Percentiles rank a stretch among this genome's conserved stretches.
phyloP scores from a whole-genome alignment of 306 rosid genomes.

The Ceratonia siliqua region DNA sequence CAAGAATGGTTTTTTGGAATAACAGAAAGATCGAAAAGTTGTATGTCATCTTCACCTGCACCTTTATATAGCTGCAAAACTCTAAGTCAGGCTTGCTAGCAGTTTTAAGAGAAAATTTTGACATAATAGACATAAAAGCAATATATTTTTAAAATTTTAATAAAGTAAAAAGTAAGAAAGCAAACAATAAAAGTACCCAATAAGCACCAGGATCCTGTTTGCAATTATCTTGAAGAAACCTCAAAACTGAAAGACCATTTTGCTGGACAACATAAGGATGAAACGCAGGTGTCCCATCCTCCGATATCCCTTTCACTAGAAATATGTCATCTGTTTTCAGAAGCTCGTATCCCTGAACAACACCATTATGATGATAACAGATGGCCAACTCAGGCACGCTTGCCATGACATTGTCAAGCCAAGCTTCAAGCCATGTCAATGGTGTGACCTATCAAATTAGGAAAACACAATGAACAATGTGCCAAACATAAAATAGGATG shows the following conservation, averaged over 20 bases:
- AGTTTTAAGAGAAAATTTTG: slow-evolving; percentile 2
- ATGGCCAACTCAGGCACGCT: slow-evolving; percentile 98
- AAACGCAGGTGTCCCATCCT: slow-evolving; percentile 93
- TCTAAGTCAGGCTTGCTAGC: slow-evolving; percentile 28
- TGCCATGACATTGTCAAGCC: slow-evolving; percentile 99
- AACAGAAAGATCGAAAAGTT: slow-evolving; percentile 90
- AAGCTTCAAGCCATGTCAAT: slow-evolving; percentile 97
- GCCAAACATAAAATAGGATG: slow-evolving; percentile 8
- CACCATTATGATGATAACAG: slow-evolving; percentile 92
- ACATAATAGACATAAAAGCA: slow-evolving; percentile 7
- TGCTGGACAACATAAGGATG: slow-evolving; percentile 95
- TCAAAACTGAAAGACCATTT: slow-evolving; percentile 94
- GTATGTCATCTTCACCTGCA: slow-evolving; percentile 92
- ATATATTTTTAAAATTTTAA: neutral
- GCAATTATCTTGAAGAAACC: slow-evolving; percentile 97
- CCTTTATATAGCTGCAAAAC: slow-evolving; percentile 89
- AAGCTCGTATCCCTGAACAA: slow-evolving; percentile 96
- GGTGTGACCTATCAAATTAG: slow-evolving; percentile 72
- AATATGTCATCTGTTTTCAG: slow-evolving; percentile 91
- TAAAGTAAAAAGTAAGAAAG: neutral
- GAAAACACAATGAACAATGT: slow-evolving; percentile 31
- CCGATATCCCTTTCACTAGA: slow-evolving; percentile 87
- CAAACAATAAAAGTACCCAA: slow-evolving; percentile 64
- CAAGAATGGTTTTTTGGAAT: slow-evolving; percentile 74
- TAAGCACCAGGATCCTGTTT: slow-evolving; percentile 98